Percentiles rank a stretch among this genome's conserved stretches.
Conservation (phyloP, 768 basidiomycete species). For the Pleurotus cornucopiae region DNA sequence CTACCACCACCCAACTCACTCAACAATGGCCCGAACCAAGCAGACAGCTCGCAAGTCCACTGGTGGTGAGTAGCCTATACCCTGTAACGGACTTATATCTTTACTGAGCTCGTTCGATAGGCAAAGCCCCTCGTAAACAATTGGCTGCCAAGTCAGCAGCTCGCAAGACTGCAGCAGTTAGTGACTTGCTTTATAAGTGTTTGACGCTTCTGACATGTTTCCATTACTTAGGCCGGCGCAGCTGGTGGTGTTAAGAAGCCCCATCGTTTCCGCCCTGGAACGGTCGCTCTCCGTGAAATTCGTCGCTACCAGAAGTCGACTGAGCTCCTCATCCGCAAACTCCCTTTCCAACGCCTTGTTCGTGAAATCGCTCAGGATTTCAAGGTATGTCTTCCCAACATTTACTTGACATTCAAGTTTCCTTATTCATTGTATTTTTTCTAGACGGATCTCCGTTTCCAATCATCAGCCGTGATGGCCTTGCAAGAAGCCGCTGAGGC, state of each 20-base stretch:
- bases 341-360: constrained; percentile 87
- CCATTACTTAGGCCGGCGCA: constrained; percentile 28
- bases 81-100: too few relatives aligned
- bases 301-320: constrained; percentile 87
- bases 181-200: not conserved
- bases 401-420: constrained; percentile 6
- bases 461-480: constrained; percentile 86
- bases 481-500: constrained; percentile 85
- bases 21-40: constrained; percentile 51
- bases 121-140: constrained; percentile 69
- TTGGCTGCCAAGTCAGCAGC: constrained; percentile 64
- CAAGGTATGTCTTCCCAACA: constrained; percentile 48
- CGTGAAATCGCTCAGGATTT: constrained; percentile 91
- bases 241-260: constrained; percentile 94
- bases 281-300: constrained; percentile 88
- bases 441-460: constrained; percentile 81
- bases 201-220: not conserved
- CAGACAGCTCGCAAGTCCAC: constrained; percentile 60
- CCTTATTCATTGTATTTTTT: constrained; percentile 4
- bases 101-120: constrained; percentile 17
- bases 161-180: constrained; percentile 53
- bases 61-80: constrained; percentile 37
- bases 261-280: constrained; percentile 80
- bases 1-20: constrained; percentile 5
- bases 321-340: constrained; percentile 81